A percentile compares a stretch with the other conserved stretches of the same genome.
These are phyloP conservation scores for Beauveria medogensis DNA, from an alignment of 2,329 filamentous ascomycete species.

Conservation along the genomic window DNA sequence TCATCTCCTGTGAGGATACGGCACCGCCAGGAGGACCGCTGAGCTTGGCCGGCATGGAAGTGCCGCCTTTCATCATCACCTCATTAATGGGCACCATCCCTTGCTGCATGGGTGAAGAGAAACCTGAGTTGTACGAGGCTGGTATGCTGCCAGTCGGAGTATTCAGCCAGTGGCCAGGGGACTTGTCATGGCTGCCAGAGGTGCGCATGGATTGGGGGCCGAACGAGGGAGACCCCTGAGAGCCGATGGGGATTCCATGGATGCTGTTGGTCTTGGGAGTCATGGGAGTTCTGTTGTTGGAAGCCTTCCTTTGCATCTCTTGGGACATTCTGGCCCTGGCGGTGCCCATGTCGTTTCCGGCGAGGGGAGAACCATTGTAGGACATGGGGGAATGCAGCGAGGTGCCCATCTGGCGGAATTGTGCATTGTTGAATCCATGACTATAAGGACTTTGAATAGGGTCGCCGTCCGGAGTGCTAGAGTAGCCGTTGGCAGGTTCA, in stretches of 20 bases:
- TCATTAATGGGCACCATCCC: slow-evolving; percentile 75
- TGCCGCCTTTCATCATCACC: slow-evolving; percentile 78
- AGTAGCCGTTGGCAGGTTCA: slow-evolving; percentile 68
- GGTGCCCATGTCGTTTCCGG: slow-evolving; percentile 40
- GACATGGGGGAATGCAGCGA: slow-evolving; percentile 37
- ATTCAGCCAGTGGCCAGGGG: slow-evolving; percentile 78
- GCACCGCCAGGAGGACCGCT: slow-evolving; percentile 31
- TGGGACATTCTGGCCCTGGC: slow-evolving; percentile 51
- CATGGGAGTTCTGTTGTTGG: slow-evolving; percentile 69
- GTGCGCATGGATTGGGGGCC: slow-evolving; percentile 71
- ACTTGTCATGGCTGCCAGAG: slow-evolving; percentile 66
- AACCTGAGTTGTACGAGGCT: slow-evolving; percentile 82
- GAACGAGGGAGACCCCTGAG: slow-evolving; percentile 62
- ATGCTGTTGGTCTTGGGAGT: slow-evolving; percentile 79
- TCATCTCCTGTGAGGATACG: slow-evolving; percentile 82
- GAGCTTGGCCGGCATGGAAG: slow-evolving; percentile 85
- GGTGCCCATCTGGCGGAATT: slow-evolving; percentile 61
- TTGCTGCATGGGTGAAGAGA: slow-evolving; percentile 70
- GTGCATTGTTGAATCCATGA: slow-evolving; percentile 64
- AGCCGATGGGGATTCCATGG: slow-evolving; percentile 59
- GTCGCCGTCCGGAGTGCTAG: slow-evolving; percentile 83
- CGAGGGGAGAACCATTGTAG: slow-evolving; percentile 31
- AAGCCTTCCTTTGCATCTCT: slow-evolving; percentile 63
- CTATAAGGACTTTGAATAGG: slow-evolving; percentile 88
- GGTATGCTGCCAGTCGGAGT: slow-evolving; percentile 70